A percentile compares a stretch with the other conserved stretches of the same genome.
These are phyloP conservation scores for Tilletia walkeri DNA, from an alignment of 1,284 basidiomycete species.

Conservation along the genomic window DNA sequence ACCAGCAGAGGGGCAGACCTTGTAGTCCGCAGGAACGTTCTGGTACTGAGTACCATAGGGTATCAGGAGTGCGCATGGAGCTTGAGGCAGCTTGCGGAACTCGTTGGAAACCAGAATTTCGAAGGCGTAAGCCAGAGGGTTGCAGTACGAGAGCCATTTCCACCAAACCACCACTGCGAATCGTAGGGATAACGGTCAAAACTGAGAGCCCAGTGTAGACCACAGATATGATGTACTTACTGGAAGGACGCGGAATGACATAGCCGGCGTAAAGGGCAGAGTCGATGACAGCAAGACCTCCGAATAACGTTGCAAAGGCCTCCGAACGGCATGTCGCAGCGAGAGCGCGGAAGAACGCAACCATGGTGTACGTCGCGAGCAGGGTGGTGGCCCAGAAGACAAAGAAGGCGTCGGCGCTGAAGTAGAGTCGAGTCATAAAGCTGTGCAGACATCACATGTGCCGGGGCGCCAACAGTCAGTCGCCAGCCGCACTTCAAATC, in stretches of 20 bases:
- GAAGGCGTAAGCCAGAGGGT: slow-evolving; percentile 44
- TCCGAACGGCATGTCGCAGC: slow-evolving; percentile 32
- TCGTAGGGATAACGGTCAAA: neutral
- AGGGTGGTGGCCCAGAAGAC: slow-evolving; percentile 33
- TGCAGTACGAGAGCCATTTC: slow-evolving; percentile 49
- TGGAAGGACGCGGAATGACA: slow-evolving; percentile 41
- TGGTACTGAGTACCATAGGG: slow-evolving; percentile 32
- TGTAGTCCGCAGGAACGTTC: slow-evolving; percentile 29
- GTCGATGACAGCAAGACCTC: slow-evolving; percentile 41
- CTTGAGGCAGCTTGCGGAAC: slow-evolving; percentile 32
- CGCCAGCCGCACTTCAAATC: neutral
- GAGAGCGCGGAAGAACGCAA: slow-evolving; percentile 44
- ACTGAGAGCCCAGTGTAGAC: neutral
- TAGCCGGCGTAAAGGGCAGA: slow-evolving; percentile 42
- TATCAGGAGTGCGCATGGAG: slow-evolving; percentile 32
- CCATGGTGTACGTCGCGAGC: slow-evolving; percentile 40
- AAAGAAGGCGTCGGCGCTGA: slow-evolving; percentile 42
- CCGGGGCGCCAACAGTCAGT: neutral
- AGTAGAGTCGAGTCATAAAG: slow-evolving; percentile 41
- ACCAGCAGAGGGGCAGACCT: slow-evolving; percentile 40
- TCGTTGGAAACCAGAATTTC: slow-evolving; percentile 49
- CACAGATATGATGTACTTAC: neutral
- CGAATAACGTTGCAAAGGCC: slow-evolving; percentile 38
- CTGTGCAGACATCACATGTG: neutral
- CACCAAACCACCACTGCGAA: slow-evolving; percentile 44